Percentiles rank a stretch among this genome's conserved stretches.
These are phyloP conservation scores for Fusarium sarcochroum DNA, from an alignment of 2,329 filamentous ascomycete genomes.

Conservation along the genomic window DNA sequence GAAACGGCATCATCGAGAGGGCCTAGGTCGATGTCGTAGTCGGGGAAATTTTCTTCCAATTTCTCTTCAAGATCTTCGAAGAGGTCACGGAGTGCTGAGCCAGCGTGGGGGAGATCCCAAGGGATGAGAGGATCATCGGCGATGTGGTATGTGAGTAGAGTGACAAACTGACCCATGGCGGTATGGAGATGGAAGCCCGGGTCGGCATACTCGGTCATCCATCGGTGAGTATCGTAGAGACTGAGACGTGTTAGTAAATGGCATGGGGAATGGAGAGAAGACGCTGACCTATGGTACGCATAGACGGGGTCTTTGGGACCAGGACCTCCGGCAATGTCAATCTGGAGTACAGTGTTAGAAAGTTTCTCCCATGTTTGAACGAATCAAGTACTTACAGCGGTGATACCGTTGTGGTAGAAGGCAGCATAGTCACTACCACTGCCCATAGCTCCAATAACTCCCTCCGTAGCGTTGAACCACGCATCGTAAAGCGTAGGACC, in stretches of 20 bases:
- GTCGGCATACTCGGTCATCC: conserved; percentile 67
- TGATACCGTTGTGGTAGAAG: conserved; percentile 36
- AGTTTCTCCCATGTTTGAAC: rapidly evolving
- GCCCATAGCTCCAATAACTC: conserved; percentile 28
- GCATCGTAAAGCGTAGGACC: conserved; percentile 37
- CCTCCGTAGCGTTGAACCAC: conserved; percentile 39
- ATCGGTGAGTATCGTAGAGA: conserved; percentile 56
- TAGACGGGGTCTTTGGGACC: conserved; percentile 33
- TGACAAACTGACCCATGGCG: conserved; percentile 59
- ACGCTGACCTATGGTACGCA: conserved; percentile 18
- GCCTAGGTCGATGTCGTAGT: conserved; percentile 1
- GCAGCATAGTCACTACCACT: conserved; percentile 38
- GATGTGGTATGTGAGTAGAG: conserved; percentile 34
- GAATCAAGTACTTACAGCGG: conserved; percentile 4
- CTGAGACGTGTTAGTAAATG: neutral
- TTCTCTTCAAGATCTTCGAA: conserved; percentile 35
- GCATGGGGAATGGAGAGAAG: rapidly evolving
- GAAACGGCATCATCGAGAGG: conserved; percentile 24
- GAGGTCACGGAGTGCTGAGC: conserved; percentile 22
- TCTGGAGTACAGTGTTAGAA: neutral
- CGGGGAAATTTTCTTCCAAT: conserved; percentile 10
- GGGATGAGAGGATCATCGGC: conserved; percentile 35
- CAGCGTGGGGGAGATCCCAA: conserved; percentile 27
- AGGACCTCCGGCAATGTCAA: conserved; percentile 35
- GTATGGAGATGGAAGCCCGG: conserved; percentile 64